Base-by-base conservation (phyloP, 352 stramenopile genomes). In the Globisporangium mamillatum region DNA sequence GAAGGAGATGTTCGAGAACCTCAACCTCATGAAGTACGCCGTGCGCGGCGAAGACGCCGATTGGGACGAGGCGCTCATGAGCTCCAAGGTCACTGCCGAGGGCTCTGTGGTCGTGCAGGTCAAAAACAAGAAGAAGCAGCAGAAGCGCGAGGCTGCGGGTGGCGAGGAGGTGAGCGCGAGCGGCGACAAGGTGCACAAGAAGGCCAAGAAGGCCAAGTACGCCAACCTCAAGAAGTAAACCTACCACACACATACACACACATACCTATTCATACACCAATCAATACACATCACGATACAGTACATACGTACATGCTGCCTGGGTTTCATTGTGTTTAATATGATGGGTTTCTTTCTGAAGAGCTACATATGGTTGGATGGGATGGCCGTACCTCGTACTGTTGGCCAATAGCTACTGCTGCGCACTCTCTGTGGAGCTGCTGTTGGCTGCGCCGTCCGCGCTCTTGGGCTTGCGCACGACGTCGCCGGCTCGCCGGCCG, bases 11-110 rank as follows among this genome's bases (percentile, higher is more conserved):
- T 67, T 96, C n/a, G 82, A 97, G 62, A 81, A 93, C 69, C 79
- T 89, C 27, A 89, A 98, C 70, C 81, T 99, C n/a, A 97, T 97
- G 80, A 96, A 98, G 76, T 99, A 99, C 74, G 90, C 91, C 12
- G 85, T 99, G 34, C 93, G 93, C 63, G 97, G 96, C 53, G 94
- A 93, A 32, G 95, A 98, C 38, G 84, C 95, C 14, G 93, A 98
- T 66, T 99, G 96, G 95, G 87, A 89, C 57, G 69, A 73, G 16
- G 84, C 84, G 24, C 75, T 91, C n/a, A 72, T 80, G 27, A 66
- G 82, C 27, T 66, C 79, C 38, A 74, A 80, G 48, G 74, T 63
- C 46, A 70, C 67, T 2, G 76, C 73, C 16, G 65, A 82, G 25
- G 81, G 75, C 65, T 74, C 80, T 75, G 82, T 93, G 71, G 75